Evolutionary conservation across 768 basidiomycete species (phyloP).

Genomic region (Tulasnella sp.): DNA sequence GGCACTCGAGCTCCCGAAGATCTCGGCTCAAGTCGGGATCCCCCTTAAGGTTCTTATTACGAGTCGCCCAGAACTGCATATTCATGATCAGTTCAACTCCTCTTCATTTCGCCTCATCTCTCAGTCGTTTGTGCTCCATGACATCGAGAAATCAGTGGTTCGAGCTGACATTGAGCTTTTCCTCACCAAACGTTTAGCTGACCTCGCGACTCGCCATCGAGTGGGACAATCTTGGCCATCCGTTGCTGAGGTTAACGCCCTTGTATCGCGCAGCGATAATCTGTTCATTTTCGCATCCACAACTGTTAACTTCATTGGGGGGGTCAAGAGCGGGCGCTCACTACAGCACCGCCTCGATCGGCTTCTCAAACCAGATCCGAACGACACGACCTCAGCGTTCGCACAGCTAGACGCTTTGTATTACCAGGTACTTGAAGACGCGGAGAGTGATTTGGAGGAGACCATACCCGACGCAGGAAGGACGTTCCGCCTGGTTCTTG

Average conservation of each 20-base stretch:
- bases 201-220: neutral
- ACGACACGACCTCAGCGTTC: neutral
- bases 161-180: conserved; percentile 11
- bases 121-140: neutral
- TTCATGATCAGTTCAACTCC: conserved; percentile 13
- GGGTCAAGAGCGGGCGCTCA: neutral
- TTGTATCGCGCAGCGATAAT: neutral
- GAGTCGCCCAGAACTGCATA: conserved; percentile 30
- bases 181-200: neutral
- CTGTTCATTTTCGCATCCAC: neutral
- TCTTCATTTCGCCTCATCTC: neutral
- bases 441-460: neutral
- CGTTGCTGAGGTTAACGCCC: neutral
- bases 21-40: conserved; percentile 30
- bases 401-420: neutral
- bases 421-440: neutral
- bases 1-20: conserved; percentile 11
- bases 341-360: neutral
- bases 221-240: neutral
- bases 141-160: neutral
- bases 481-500: neutral
- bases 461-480: neutral
- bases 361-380: neutral
- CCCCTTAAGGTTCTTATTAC: conserved; percentile 26
- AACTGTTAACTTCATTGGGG: neutral